Base-by-base conservation (phyloP, 345 rosid genomes). In the Sisymbrium altissimum region DNA sequence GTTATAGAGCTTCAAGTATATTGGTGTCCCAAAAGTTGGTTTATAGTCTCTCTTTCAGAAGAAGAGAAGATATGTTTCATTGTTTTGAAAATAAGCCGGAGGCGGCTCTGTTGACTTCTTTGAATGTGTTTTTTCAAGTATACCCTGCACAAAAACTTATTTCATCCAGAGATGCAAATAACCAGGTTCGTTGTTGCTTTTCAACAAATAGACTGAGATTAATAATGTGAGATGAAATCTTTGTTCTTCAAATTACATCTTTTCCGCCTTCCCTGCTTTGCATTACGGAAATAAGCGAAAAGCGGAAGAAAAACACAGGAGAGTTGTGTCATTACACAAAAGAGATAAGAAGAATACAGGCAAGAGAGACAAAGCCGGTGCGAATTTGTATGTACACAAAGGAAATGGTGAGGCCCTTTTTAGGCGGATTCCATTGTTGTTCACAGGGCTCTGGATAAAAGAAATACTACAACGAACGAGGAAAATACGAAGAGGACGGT, bases 361-460 rank as follows among this genome's bases (percentile, higher is more conserved):
- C 29, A 46, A 71, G 7, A 38, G n/a, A 68, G 23, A 48, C 12
- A 19, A 13, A 36, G 65, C 43, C 49, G 3, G 57, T 44, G 76
- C 55, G 66, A 64, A 70, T 44, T n/a, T 71, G 62, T 70, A 77
- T 77, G 67, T 70, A 77, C 76, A 64, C 71, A 64, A 71, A 70
- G 75, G 62, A 70, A 56, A 71, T 36, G 57, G 33, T 56, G 15
- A 48, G 39, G 53, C 71, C 66, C 29, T 36, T 17, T 44, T 55
- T 45, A 53, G 59, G 38, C 66, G 6, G 66, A 52, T 70, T 69
- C 65, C 76, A 30, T 41, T 40, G 71, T 71, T 71, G 68, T 60
- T 65, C 68, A 64, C 63, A 57, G 57, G 57, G 67, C 71, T 70
- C n/a, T 36, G 41, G 53, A 36, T 52, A 38, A 64, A 70, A 17